Conservation (phyloP, 1,284 basidiomycete species). For the Xerocomus amazonicus region DNA sequence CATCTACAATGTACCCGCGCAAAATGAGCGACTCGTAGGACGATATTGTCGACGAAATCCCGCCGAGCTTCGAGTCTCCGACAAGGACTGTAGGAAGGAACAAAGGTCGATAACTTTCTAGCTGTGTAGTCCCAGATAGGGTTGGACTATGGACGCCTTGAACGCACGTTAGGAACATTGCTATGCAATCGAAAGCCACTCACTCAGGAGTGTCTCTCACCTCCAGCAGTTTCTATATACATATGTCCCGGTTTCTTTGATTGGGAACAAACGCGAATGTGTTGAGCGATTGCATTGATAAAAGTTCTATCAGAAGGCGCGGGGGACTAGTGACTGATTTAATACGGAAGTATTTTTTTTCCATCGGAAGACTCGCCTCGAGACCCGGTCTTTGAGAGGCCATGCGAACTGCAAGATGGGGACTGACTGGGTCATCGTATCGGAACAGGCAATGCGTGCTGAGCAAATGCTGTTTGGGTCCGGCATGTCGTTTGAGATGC, state of each 20-base stretch:
- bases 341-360: neutral
- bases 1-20: slow-evolving; percentile 88
- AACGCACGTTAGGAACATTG: slow-evolving; percentile 4
- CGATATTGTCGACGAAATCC: slow-evolving; percentile 92
- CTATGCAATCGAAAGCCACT: neutral
- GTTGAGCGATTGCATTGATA: slow-evolving; percentile 60
- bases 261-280: slow-evolving; percentile 54
- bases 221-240: slow-evolving; percentile 94
- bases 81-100: slow-evolving; percentile 87
- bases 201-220: slow-evolving; percentile 44
- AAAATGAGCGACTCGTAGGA: slow-evolving; percentile 89
- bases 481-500: slow-evolving; percentile 64
- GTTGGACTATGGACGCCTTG: slow-evolving; percentile 92
- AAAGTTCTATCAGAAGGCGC: slow-evolving; percentile 66
- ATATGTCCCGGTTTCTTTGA: slow-evolving; percentile 48
- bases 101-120: slow-evolving; percentile 79
- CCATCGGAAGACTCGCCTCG: slow-evolving; percentile 18
- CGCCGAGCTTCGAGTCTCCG: slow-evolving; percentile 87
- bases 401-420: slow-evolving; percentile 81
- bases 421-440: slow-evolving; percentile 88
- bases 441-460: slow-evolving; percentile 75
- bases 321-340: slow-evolving; percentile 6
- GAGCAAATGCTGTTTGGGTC: slow-evolving; percentile 42
- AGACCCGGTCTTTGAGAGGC: slow-evolving; percentile 41
- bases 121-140: slow-evolving; percentile 82